Evolutionary conservation across 2,329 filamentous ascomycete genomes (phyloP), one percentile per base, ranked within the genome.

Genomic region (Pyrenochaeta sp.): DNA sequence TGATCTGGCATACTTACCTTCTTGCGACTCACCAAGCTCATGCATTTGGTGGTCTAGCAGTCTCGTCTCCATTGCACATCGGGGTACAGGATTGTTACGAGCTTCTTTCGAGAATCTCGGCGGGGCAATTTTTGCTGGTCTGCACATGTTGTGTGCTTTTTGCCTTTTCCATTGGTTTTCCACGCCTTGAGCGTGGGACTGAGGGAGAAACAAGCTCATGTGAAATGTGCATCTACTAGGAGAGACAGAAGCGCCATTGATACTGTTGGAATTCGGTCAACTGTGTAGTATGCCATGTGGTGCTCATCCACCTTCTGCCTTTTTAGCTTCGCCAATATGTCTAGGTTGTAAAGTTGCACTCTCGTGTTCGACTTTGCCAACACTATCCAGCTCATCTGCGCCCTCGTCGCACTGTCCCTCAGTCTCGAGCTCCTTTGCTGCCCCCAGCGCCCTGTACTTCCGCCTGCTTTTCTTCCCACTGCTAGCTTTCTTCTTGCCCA

Each of bases 391-490:
- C 30, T 46, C 68, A 2, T 63, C 71, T 57, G 79, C 81, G 42
- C 79, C 81, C 48, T 82, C 82, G 6, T 82, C 83, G 1, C 90
- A 74, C 36, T 72, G 69, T 49, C 78, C 81, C 54, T 83, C 83
- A 3, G 81, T 83, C 1, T 81, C 56, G 82, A 82, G 69, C 91
- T 91, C 75, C 94, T 94, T 66, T 89, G 82, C 65, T 86, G 84
- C 51, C 84, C 86, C 61, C 17, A 68, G 17, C 21, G 59, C 57
- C 27, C 64, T 51, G 69, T 94, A 94, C 76, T 97, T 97, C 66
- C 91, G 83, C 67, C 88, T 85, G 49, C 85, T 87, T 83, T 97
- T 97, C 79, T 97, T 96, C 4, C 81, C 83, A 18, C 85, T 85
- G 72, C 92, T 95, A 27, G 87, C 90, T 67, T 90, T 88, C 77